phyloP scores from a whole-genome alignment of 768 basidiomycete genomes.

The Pleurotus salmoneostramineus region DNA sequence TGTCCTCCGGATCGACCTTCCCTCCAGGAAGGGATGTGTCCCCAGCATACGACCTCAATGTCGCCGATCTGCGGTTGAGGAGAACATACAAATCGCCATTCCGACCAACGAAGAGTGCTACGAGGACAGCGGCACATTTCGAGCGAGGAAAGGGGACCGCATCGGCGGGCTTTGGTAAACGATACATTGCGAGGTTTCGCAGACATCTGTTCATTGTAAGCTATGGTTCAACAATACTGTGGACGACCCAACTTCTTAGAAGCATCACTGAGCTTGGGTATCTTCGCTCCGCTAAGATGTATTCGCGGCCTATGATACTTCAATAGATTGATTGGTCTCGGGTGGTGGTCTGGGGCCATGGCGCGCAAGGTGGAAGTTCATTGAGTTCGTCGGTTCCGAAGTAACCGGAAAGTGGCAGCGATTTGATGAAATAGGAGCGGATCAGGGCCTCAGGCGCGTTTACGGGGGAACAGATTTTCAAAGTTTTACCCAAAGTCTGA shows the following conservation, averaged over 20 bases:
- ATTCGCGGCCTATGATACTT: slow-evolving; percentile 45
- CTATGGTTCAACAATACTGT: not conserved
- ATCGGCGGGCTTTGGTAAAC: slow-evolving; percentile 32
- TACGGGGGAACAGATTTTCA: no score
- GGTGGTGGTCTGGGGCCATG: slow-evolving; percentile 10
- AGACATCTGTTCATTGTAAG: slow-evolving; percentile 41
- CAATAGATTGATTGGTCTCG: slow-evolving; percentile 32
- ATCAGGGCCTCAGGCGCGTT: no score
- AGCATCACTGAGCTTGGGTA: slow-evolving; percentile 45
- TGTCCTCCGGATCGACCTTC: slow-evolving; percentile 67
- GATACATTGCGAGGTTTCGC: slow-evolving; percentile 48
- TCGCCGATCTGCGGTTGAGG: slow-evolving; percentile 72
- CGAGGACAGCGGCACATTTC: slow-evolving; percentile 70
- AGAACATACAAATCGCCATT: slow-evolving; percentile 83
- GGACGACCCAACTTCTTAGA: slow-evolving; percentile 38
- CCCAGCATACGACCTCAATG: slow-evolving; percentile 73
- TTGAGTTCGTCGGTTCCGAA: not conserved
- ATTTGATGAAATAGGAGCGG: not conserved
- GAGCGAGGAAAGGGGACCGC: slow-evolving; percentile 44
- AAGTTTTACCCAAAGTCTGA: no score
- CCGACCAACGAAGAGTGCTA: slow-evolving; percentile 82
- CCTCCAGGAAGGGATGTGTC: slow-evolving; percentile 91
- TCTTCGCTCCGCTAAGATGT: slow-evolving; percentile 31
- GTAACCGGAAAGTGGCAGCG: not conserved
- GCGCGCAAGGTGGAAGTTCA: not conserved